phyloP scores from a whole-genome alignment of 345 rosid genomes.

The Eucalyptus cloeziana region DNA sequence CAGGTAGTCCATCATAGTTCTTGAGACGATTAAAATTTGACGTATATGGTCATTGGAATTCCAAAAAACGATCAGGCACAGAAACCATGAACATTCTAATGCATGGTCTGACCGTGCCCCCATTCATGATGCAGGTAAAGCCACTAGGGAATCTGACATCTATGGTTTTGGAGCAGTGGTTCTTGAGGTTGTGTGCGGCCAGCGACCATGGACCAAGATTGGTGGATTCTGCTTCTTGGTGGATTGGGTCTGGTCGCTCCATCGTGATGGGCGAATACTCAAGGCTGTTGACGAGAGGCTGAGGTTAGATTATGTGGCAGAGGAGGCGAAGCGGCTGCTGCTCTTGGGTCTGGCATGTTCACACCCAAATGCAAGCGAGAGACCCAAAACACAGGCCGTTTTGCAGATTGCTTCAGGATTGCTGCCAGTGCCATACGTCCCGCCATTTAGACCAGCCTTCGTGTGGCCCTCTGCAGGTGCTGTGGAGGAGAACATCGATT shows the following conservation, averaged over 20 bases:
- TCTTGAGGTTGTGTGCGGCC: constrained; percentile 27
- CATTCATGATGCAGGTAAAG: neutral
- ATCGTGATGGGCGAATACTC: constrained; percentile 14
- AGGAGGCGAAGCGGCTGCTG: constrained; percentile 18
- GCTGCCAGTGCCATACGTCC: constrained; percentile 15
- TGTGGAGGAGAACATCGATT: neutral
- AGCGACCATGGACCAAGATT: constrained; percentile 6
- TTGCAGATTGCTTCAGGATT: constrained; percentile 22
- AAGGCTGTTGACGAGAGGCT: constrained; percentile 27
- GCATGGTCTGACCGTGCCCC: neutral
- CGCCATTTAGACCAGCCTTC: constrained; percentile 24
- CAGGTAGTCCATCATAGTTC: neutral
- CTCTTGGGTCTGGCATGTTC: constrained; percentile 36
- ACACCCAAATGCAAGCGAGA: constrained; percentile 17
- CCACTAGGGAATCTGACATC: constrained; percentile 33
- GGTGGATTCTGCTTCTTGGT: constrained; percentile 11
- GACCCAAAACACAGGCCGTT: constrained; percentile 14
- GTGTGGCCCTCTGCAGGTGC: constrained; percentile 11
- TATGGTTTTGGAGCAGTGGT: constrained; percentile 36
- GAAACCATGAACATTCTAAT: neutral
- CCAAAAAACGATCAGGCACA: neutral
- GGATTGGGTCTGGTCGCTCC: constrained; percentile 36
- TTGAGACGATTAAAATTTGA: neutral
- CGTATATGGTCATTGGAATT: neutral
- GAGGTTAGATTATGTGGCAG: neutral